Conservation (phyloP, 2,329 filamentous ascomycete genomes). For the Trichoderma brevicompactum region DNA sequence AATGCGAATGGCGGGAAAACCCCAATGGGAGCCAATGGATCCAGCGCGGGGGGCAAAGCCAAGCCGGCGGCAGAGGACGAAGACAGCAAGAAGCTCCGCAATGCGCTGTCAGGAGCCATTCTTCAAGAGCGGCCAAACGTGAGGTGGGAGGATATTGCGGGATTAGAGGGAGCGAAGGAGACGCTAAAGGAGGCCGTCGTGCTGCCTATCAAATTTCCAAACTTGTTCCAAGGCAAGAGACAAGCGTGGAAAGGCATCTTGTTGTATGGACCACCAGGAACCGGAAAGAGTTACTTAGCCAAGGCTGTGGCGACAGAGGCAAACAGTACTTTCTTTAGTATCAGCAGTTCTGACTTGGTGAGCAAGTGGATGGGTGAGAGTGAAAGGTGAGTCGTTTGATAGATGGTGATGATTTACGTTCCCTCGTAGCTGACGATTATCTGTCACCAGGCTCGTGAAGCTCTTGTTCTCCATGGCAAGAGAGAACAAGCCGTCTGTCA, state of each 20-base stretch:
- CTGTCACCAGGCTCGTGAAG: constrained; percentile 75
- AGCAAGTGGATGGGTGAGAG: constrained; percentile 99
- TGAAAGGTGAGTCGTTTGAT: constrained; percentile 69
- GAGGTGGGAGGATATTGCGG: constrained; percentile 97
- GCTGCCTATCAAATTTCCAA: constrained; percentile 96
- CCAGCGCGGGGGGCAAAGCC: constrained; percentile 64
- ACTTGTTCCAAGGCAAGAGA: constrained; percentile 92
- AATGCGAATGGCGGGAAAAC: constrained; percentile 67
- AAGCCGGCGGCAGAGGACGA: constrained; percentile 77
- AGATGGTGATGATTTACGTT: neutral
- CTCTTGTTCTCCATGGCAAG: constrained; percentile 96
- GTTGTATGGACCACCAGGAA: constrained; percentile 93
- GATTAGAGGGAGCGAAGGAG: constrained; percentile 91
- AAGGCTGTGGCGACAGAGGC: constrained; percentile 98
- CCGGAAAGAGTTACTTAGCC: constrained; percentile 95
- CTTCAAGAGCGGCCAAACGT: constrained; percentile 94
- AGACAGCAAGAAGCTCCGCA: constrained; percentile 93
- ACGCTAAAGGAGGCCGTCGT: constrained; percentile 97
- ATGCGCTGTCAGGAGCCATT: constrained; percentile 88
- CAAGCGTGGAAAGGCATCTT: constrained; percentile 99
- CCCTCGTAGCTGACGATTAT: constrained; percentile 32
- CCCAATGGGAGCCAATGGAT: constrained; percentile 70
- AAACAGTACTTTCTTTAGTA: constrained; percentile 98
- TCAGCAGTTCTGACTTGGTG: constrained; percentile 94
- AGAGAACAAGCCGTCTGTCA: constrained; percentile 97